Evolutionary conservation across 2,329 filamentous ascomycete genomes (phyloP).

Genomic region (Pseudopithomyces chartarum): DNA sequence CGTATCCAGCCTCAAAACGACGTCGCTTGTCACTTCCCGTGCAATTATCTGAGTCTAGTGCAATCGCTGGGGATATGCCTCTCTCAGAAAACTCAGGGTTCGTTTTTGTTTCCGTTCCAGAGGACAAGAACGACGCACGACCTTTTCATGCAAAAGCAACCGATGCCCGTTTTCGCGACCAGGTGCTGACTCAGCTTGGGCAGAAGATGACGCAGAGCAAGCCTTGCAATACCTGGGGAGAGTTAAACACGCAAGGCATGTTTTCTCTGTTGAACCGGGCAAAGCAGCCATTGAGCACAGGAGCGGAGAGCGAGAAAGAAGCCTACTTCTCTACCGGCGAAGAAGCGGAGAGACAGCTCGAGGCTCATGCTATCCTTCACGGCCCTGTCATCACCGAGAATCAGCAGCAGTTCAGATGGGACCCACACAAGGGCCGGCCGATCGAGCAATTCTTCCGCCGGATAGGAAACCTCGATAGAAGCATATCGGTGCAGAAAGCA

Average conservation of each 20-base stretch:
- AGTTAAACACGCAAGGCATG: conserved; percentile 16
- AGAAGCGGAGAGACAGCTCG: conserved; percentile 14
- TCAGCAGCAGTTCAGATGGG: conserved; percentile 22
- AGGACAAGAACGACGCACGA: conserved; percentile 4
- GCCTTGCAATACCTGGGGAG: conserved; percentile 13
- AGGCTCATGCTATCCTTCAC: conserved; percentile 7
- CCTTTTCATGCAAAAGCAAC: conserved; percentile 11
- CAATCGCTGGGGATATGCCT: background rate
- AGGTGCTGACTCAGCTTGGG: conserved; percentile 15
- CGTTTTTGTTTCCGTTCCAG: conserved; percentile 3
- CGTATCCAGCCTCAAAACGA: conserved; percentile 1
- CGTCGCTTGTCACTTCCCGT: background rate
- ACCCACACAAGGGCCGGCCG: conserved; percentile 14
- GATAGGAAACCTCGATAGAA: conserved; percentile 11
- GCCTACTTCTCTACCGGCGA: conserved; percentile 16
- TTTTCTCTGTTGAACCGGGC: conserved; percentile 15
- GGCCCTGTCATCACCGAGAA: conserved; percentile 17
- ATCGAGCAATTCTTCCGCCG: conserved; percentile 17
- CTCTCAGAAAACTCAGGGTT: background rate
- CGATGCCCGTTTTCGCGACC: conserved; percentile 13
- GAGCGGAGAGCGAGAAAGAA: conserved; percentile 12
- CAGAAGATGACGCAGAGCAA: conserved; percentile 2
- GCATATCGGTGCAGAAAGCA: conserved; percentile 12
- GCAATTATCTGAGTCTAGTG: background rate
- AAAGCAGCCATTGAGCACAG: conserved; percentile 7